Evolutionary conservation across 108 stramenopile species (phyloP), one percentile per base, ranked within the genome.

Genomic region (Skeletonema costatum): DNA sequence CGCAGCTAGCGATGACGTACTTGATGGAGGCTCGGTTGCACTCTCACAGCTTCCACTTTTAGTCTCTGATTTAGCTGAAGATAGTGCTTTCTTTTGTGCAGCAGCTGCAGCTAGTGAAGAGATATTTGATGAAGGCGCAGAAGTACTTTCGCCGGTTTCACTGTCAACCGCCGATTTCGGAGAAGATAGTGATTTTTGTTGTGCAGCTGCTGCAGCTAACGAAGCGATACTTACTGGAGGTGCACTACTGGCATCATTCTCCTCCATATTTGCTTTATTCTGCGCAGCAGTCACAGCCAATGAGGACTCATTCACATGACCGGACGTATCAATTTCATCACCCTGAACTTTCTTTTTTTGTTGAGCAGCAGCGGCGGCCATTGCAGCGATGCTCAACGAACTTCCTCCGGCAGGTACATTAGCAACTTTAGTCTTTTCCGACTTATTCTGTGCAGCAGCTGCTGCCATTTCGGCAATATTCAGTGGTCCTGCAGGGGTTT

Each of bases 401-500:
- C 16, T n/a, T 4, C 44, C 44, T 46, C 44, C 14, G 2, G 7
- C 44, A 36, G 35, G 35, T 1, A 36, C 35, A 36, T 36, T 36
- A 6, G 7, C 44, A 46, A 10, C 11, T 3, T 46, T 4, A 36
- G 35, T 6, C 7, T 31, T 8, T 25, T 25, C 25, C 31, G 5
- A 1, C 33, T 36, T 42, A 0, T 12, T 62, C 11, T 33, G 59
- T 7, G 61, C 7, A 14, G 60, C 61, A 9, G 35, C 19, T 5
- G 42, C 64, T 32, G 71, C 71, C 42, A 64, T 32, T 16, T 31
- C 60, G 31, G 32, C 25, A 31, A 50, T 69, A 56, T 16, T 69
- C 48, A 69, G 33, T 3, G 68, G 68, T 38, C 21, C 44, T 12
- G 9, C 38, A 50, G 11, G 14, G 7, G 14, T 3, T 3, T 3